phyloP scores from a whole-genome alignment of 2,329 filamentous ascomycete genomes.

The Exophiala viscosa region DNA sequence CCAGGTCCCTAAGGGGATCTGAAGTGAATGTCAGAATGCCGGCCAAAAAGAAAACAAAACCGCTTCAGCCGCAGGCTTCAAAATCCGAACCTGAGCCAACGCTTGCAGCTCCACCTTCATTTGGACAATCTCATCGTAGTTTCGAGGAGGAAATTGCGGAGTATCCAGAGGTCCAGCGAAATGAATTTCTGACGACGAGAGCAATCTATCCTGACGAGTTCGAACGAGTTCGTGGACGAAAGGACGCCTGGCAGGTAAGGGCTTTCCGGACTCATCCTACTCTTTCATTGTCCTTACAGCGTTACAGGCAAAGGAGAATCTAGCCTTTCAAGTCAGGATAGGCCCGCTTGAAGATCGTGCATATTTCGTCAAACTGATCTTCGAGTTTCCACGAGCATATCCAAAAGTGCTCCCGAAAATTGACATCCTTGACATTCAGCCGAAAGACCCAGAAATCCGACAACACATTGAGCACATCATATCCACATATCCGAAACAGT shows the following conservation, averaged over 20 bases:
- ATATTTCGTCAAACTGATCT: conserved; percentile 25
- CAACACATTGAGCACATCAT: conserved; percentile 19
- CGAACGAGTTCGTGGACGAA: conserved; percentile 22
- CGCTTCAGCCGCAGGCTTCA: conserved; percentile 1
- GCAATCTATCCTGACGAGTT: conserved; percentile 27
- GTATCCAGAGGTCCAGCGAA: conserved; percentile 25
- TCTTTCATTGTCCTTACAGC: not conserved
- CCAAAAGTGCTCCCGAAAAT: conserved; percentile 27
- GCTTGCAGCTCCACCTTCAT: conserved; percentile 11
- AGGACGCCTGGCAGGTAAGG: conserved; percentile 27
- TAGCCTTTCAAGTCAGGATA: conserved; percentile 25
- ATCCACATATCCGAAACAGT: conserved; percentile 15
- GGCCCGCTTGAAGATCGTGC: conserved; percentile 21
- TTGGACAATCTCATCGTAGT: conserved; percentile 19
- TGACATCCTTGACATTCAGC: conserved; percentile 23
- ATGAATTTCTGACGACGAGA: conserved; percentile 25
- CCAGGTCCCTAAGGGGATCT: conserved; percentile 13
- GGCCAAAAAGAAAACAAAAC: conserved; percentile 15
- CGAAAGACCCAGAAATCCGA: conserved; percentile 17
- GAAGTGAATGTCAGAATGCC: conserved; percentile 17
- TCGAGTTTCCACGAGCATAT: conserved; percentile 28
- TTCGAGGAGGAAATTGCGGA: conserved; percentile 21
- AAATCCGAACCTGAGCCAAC: conserved; percentile 2
- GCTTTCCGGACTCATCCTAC: not conserved
- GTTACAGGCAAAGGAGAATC: conserved; percentile 22